phyloP scores from a whole-genome alignment of 306 rosid species.

The Trifolium dubium region DNA sequence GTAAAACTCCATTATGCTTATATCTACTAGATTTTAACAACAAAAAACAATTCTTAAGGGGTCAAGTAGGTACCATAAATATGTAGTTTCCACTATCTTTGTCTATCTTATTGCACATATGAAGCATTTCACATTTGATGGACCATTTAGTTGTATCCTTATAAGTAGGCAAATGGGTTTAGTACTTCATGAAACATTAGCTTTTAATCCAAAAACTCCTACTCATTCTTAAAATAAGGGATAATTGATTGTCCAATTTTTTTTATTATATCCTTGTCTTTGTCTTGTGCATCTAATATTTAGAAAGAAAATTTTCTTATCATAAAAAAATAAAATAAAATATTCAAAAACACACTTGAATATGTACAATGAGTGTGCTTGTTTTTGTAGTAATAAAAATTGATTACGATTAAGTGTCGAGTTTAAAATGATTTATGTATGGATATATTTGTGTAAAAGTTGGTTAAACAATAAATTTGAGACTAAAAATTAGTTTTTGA shows the following conservation, averaged over 20 bases:
- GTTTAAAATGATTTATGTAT: too few species aligned
- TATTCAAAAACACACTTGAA: neutral
- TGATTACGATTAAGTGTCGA: too few species aligned
- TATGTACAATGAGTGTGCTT: neutral
- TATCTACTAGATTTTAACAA: conserved; percentile 47
- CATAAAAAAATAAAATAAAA: neutral
- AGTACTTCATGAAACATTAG: conserved; percentile 39
- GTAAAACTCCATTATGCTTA: conserved; percentile 44
- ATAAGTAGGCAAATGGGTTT: conserved; percentile 44
- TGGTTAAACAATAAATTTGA: too few species aligned
- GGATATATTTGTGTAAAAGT: too few species aligned
- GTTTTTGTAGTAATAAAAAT: too few species aligned
- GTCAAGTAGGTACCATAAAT: conserved; percentile 28
- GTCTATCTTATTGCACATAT: conserved; percentile 38
- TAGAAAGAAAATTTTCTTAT: neutral
- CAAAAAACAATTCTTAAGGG: conserved; percentile 46
- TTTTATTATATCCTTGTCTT: conserved; percentile 18
- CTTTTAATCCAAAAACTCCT: conserved; percentile 16
- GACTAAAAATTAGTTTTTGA: too few species aligned
- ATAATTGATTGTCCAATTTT: conserved; percentile 18
- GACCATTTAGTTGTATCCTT: conserved; percentile 46
- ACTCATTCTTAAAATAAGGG: conserved; percentile 14
- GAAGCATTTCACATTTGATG: conserved; percentile 31
- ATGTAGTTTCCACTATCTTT: conserved; percentile 35
- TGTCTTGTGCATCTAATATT: conserved; percentile 13